Evolutionary conservation across 306 rosid species (phyloP).

Genomic region (Prunus davidiana): DNA sequence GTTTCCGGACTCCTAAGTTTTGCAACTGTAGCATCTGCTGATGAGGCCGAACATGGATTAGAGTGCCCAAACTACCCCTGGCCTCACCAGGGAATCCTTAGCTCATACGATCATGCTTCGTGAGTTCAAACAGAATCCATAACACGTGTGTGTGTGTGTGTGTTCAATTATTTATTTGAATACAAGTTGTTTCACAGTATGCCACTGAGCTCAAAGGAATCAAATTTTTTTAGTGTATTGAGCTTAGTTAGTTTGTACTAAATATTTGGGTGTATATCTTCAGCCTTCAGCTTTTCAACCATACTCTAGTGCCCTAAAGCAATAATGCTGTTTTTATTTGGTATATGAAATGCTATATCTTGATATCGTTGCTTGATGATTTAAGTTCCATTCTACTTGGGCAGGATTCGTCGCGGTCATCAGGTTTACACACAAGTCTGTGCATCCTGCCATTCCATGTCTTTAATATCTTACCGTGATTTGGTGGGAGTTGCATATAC

Average conservation of each 20-base stretch:
- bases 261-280: neutral
- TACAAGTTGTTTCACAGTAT: neutral
- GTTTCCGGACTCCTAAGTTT: slow-evolving; percentile 77
- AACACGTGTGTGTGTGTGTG: neutral
- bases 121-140: slow-evolving; percentile 38
- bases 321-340: neutral
- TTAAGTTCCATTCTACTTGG: slow-evolving; percentile 28
- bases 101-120: slow-evolving; percentile 98
- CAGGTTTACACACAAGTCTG: slow-evolving; percentile 94
- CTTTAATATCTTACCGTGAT: slow-evolving; percentile 93
- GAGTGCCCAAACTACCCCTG: slow-evolving; percentile 90
- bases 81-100: slow-evolving; percentile 98
- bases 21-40: slow-evolving; percentile 78
- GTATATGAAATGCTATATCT: neutral
- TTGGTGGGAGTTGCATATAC: slow-evolving; percentile 98
- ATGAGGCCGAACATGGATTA: slow-evolving; percentile 98
- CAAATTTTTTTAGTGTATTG: neutral
- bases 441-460: slow-evolving; percentile 97
- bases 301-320: neutral
- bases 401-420: slow-evolving; percentile 99
- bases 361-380: slow-evolving; percentile 6
- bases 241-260: neutral
- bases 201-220: neutral
- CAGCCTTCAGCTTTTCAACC: neutral
- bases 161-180: neutral